Evolutionary conservation across 805 yeast genomes (phyloP).

Genomic region (Maudiozyma bulderi): DNA sequence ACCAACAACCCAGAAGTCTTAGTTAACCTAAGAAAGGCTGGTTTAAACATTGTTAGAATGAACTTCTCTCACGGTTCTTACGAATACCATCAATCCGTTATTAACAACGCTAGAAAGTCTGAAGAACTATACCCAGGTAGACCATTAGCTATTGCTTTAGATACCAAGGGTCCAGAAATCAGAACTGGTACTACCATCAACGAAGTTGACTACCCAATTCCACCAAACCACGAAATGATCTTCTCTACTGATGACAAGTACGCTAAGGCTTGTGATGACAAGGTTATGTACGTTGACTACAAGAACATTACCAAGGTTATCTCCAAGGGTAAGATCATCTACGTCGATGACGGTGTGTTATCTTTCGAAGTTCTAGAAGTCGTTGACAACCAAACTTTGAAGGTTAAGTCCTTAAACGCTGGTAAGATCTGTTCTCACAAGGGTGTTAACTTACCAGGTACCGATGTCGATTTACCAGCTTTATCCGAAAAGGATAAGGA

Average conservation of each 20-base stretch:
- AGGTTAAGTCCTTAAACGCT: slow-evolving; percentile 82
- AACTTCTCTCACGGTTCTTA: slow-evolving; percentile 98
- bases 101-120: slow-evolving; percentile 93
- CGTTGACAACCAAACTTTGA: slow-evolving; percentile 68
- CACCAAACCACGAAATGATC: slow-evolving; percentile 80
- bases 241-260: slow-evolving; percentile 85
- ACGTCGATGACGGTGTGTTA: slow-evolving; percentile 95
- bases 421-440: slow-evolving; percentile 96
- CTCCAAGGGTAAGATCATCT: slow-evolving; percentile 77
- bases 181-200: slow-evolving; percentile 92
- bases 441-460: slow-evolving; percentile 98
- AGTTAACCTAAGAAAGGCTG: slow-evolving; percentile 88
- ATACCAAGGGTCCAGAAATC: slow-evolving; percentile 99
- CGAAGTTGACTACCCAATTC: slow-evolving; percentile 72
- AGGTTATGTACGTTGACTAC: slow-evolving; percentile 85
- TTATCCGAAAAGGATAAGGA: slow-evolving; percentile 91
- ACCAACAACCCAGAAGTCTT: slow-evolving; percentile 82
- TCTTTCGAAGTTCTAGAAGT: slow-evolving; percentile 87
- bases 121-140: slow-evolving; percentile 87
- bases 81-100: slow-evolving; percentile 94
- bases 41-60: slow-evolving; percentile 96
- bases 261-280: slow-evolving; percentile 62
- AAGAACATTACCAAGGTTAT: slow-evolving; percentile 93
- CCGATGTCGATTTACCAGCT: slow-evolving; percentile 98
- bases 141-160: slow-evolving; percentile 96